Conservation (phyloP, 164 flowering plant genomes). For the Stephania yunnanensis region DNA sequence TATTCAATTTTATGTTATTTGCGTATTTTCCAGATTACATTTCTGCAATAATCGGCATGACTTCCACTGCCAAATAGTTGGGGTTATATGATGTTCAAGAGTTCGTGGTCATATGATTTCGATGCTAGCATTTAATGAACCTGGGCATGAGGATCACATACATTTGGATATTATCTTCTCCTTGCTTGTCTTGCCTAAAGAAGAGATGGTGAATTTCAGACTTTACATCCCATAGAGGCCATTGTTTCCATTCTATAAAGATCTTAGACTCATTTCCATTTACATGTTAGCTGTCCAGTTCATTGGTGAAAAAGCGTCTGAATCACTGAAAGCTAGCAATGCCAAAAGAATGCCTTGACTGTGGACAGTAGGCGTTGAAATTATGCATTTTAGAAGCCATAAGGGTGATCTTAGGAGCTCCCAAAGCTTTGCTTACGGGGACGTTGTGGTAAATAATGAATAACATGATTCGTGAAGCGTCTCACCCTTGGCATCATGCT, state of each 20-base stretch:
- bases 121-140: slow-evolving; percentile 21
- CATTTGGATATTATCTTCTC: no score
- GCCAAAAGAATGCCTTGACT: background rate
- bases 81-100: background rate
- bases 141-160: slow-evolving; percentile 19
- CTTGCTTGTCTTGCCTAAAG: slow-evolving; percentile 27
- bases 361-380: no score
- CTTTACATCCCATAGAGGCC: slow-evolving; percentile 36
- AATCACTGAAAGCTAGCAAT: background rate
- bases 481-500: no score
- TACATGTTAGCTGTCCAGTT: slow-evolving; percentile 17
- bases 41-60: slow-evolving; percentile 35
- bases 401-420: no score
- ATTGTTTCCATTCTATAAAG: slow-evolving; percentile 47
- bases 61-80: background rate
- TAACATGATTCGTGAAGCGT: no score
- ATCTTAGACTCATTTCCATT: slow-evolving; percentile 18
- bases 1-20: slow-evolving; percentile 42
- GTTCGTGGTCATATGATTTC: background rate
- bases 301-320: slow-evolving; percentile 5
- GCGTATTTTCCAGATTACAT: slow-evolving; percentile 64
- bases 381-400: no score
- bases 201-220: slow-evolving; percentile 33
- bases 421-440: no score
- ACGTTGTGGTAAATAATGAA: no score